Evolutionary conservation across 164 flowering plant genomes (phyloP), one percentile per base, ranked within the genome.

Genomic region (Tetrastigma voinierianum): DNA sequence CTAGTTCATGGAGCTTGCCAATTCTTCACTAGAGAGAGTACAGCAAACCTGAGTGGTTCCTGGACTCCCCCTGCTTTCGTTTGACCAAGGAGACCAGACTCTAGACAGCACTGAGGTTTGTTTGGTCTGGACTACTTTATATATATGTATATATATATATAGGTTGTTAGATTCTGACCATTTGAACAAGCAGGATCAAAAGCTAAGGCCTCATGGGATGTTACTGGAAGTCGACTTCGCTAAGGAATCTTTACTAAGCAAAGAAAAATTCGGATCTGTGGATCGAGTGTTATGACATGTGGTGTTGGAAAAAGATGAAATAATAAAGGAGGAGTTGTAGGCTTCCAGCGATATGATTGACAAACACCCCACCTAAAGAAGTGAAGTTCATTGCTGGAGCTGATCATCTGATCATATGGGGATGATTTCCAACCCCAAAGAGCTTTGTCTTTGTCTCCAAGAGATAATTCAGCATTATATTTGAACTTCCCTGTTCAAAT

Each of bases 1-100:
- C 46, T 74, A 2, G 71, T 79, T 21, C 83, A 79, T 14, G 83
- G 83, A 1, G 46, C 47, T 3, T 46, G 78, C 47, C 78, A 76
- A n/a, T n/a, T n/a, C n/a, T n/a, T n/a, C n/a, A n/a, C n/a, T n/a
- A n/a, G n/a, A n/a, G n/a, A n/a, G n/a, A n/a, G n/a, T n/a, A n/a
- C n/a, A 13, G 1, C 13, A 20, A 61, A 6, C 2, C 18, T 24
- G 67, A 65, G 4, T 11, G 6, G 6, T 7, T 61, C 15, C 16
- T 48, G 67, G 77, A 74, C 45, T 20, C 61, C n/a, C n/a, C 51
- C 59, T 57, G 43, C 46, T 73, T 32, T 44, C 51, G 16, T 72
- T 72, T 14, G 65, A 44, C 6, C 40, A 25, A 25, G 40, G 40
- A 25, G 25, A 17, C n/a, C 57, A 68, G 13, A 60, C 47, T 9